Evolutionary conservation across 805 yeast genomes (phyloP).

Genomic region (Saccharomycopsis selenospora): DNA sequence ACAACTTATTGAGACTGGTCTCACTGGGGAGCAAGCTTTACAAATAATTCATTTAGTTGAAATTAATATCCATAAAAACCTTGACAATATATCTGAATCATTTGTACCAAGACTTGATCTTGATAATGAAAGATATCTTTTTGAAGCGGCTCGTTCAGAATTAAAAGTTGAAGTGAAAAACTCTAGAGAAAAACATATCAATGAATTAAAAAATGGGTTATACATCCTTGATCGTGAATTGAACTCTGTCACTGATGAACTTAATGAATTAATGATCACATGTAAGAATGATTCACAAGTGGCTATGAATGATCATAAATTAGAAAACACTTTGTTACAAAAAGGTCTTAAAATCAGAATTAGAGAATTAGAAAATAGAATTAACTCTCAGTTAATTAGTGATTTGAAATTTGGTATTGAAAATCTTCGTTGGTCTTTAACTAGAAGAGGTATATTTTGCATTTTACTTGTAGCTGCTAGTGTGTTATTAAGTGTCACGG

Average conservation of each 20-base stretch:
- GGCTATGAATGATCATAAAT: conserved; percentile 77
- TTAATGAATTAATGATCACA: conserved; percentile 53
- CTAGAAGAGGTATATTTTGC: conserved; percentile 70
- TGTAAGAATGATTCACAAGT: conserved; percentile 74
- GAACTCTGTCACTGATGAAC: conserved; percentile 67
- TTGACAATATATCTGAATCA: conserved; percentile 29
- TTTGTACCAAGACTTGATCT: conserved; percentile 50
- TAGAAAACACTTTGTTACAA: conserved; percentile 72
- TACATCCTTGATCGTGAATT: conserved; percentile 67
- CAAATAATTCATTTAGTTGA: conserved; percentile 41
- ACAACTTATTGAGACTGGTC: conserved; percentile 48
- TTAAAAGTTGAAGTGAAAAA: conserved; percentile 69
- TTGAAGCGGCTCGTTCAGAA: conserved; percentile 90
- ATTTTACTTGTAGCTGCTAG: conserved; percentile 21
- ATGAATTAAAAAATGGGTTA: conserved; percentile 57
- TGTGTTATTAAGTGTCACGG: conserved; percentile 20
- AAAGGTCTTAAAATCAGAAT: conserved; percentile 60
- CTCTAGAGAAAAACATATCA: conserved; percentile 61
- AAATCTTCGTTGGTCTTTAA: conserved; percentile 85
- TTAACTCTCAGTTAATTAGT: conserved; percentile 71
- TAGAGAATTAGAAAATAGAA: conserved; percentile 79
- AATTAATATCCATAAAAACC: conserved; percentile 29
- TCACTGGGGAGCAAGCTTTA: conserved; percentile 54
- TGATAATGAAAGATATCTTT: conserved; percentile 81
- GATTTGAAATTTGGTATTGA: conserved; percentile 84